Conservation (phyloP, 768 basidiomycete genomes). For the Hericium coralloides region DNA sequence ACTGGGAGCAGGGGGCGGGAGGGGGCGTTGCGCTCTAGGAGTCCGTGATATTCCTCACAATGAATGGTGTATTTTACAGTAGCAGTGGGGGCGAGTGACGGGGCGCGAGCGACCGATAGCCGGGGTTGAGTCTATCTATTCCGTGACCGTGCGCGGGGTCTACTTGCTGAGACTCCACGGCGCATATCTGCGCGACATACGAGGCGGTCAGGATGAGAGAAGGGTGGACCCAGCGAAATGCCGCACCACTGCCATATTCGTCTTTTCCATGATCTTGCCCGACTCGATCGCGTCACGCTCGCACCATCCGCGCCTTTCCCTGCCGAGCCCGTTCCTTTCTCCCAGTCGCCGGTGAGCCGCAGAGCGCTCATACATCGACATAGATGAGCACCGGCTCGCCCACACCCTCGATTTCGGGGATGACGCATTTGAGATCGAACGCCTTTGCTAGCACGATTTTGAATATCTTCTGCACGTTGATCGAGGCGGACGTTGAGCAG, state of each 20-base stretch:
- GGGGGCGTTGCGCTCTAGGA: background rate
- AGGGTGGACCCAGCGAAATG: background rate
- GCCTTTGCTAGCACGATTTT: slow-evolving; percentile 96
- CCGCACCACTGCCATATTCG: background rate
- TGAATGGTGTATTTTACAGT: background rate
- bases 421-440: slow-evolving; percentile 97
- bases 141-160: background rate
- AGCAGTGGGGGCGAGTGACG: background rate
- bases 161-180: background rate
- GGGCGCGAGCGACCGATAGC: background rate
- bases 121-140: background rate
- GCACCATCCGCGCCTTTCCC: background rate
- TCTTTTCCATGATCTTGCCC: background rate
- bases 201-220: background rate
- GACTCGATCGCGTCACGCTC: background rate
- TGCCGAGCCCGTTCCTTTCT: background rate
- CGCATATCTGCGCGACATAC: background rate
- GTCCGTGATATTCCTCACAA: background rate
- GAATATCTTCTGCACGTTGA: slow-evolving; percentile 99
- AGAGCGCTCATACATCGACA: slow-evolving; percentile 59
- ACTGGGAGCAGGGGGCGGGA: background rate
- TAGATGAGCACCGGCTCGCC: slow-evolving; percentile 95
- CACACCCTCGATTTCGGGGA: slow-evolving; percentile 94
- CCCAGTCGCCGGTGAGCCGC: background rate
- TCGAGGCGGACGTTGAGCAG: slow-evolving; percentile 96